Evolutionary conservation across 352 stramenopile species (phyloP), one percentile per base, ranked within the genome.

Genomic region (Globisporangium viniferum): DNA sequence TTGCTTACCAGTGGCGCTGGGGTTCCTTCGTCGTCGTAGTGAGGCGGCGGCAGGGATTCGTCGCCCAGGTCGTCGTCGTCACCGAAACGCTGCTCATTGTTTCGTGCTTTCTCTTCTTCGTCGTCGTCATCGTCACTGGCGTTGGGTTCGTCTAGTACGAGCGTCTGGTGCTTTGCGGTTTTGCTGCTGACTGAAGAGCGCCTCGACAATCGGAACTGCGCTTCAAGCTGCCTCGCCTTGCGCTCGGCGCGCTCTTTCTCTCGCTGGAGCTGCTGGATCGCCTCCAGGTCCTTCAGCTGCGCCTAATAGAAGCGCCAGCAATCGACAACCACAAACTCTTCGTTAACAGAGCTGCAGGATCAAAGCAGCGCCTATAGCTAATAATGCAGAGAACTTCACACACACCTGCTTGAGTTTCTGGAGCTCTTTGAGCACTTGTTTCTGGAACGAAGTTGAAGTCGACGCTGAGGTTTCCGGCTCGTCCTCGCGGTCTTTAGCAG

Each of bases 381-480:
- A 44, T 31, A 67, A 27, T 56, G 55, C 36, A 18, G 51, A 15
- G 29, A 41, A 12, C 0, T 3, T 27, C 22, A 22, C 27, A 71
- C 59, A 2, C 31, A 86, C 75, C 54, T 86, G 44, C 56, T 86
- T 88, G 15, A 88, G 73, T 33, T 77, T 76, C n/a, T 79, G 77
- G 6, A 90, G 67, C 54, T 90, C 78, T 2, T 70, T 41, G 2
- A 90, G 46, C 10, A 90, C 73, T 62, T 82, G 72, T 0, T 74
- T 57, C 66, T 88, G 74, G 51, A 90, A 90, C 20, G 73, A 73
- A 18, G 70, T 66, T 0, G 72, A 71, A 54, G 20, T 48, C 3
- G 65, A 53, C 61, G 54, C 9, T 76, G 70, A 53, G 0, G 27
- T 12, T 44, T 39, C 20, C 6, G 6, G 31, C 44, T 66, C 20